phyloP scores from a whole-genome alignment of 176 grass and related monocot species.

The Stipa capillata region DNA sequence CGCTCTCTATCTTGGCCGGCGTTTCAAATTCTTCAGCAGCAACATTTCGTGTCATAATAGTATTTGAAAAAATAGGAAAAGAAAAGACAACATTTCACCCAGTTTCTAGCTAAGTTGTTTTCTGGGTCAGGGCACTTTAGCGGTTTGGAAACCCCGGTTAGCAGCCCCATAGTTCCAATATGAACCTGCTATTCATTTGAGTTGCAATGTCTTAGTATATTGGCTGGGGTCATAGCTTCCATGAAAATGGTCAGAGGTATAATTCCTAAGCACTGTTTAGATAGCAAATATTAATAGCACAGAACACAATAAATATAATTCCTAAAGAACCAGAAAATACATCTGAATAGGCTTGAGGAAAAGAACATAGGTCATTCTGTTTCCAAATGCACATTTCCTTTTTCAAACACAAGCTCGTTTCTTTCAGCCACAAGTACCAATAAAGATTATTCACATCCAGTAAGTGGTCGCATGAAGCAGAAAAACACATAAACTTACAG shows the following conservation, averaged over 20 bases:
- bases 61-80: not conserved
- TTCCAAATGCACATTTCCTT: not conserved
- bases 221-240: not conserved
- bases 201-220: not conserved
- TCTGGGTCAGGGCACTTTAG: not conserved
- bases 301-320: not conserved
- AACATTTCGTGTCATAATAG: not conserved
- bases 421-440: not conserved
- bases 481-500: constrained; percentile 38
- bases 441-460: constrained; percentile 15
- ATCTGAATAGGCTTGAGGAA: not conserved
- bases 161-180: not conserved
- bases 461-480: not conserved
- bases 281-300: not conserved
- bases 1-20: not conserved
- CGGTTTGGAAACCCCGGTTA: not conserved
- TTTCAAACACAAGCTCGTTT: not conserved
- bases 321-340: not conserved
- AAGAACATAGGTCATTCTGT: not conserved
- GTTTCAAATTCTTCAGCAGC: not conserved
- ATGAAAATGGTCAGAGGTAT: not conserved
- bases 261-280: not conserved
- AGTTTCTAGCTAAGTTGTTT: not conserved
- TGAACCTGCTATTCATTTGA: not conserved
- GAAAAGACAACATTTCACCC: not conserved